A percentile compares a stretch with the other conserved stretches of the same genome.
These are phyloP conservation scores for Populus simonii DNA, from an alignment of 345 rosid genomes.

Conservation along the genomic window DNA sequence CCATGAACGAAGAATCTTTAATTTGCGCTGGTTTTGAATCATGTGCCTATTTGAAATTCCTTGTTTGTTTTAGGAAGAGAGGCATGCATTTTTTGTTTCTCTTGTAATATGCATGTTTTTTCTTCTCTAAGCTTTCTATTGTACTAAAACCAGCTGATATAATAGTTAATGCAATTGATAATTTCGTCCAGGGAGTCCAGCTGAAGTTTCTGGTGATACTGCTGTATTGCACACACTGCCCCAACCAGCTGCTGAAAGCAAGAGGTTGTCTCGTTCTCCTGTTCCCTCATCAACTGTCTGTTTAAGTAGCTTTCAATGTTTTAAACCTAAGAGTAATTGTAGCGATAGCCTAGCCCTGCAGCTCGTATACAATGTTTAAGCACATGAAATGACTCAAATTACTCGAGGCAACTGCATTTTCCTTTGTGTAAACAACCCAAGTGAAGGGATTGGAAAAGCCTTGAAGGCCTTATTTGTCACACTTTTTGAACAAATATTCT, in stretches of 20 bases:
- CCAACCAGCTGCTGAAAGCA: conserved; percentile 77
- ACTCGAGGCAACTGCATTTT: no score
- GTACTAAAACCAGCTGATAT: not conserved
- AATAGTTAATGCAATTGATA: not conserved
- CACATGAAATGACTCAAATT: no score
- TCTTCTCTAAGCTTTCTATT: not conserved
- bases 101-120: not conserved
- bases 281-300: not conserved
- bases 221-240: conserved; percentile 60
- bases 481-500: not conserved
- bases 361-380: not conserved
- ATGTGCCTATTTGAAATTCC: not conserved
- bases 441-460: no score
- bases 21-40: not conserved
- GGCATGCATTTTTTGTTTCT: not conserved
- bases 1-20: not conserved
- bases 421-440: no score
- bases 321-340: no score
- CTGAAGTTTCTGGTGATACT: conserved; percentile 48
- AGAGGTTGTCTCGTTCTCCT: conserved; percentile 46
- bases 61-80: not conserved
- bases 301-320: not conserved
- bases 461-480: not conserved
- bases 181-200: conserved; percentile 45
- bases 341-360: not conserved